Percentiles rank a stretch among this genome's conserved stretches.
phyloP scores from a whole-genome alignment of 2,329 filamentous ascomycete genomes.

The Aspergillus glaucus region DNA sequence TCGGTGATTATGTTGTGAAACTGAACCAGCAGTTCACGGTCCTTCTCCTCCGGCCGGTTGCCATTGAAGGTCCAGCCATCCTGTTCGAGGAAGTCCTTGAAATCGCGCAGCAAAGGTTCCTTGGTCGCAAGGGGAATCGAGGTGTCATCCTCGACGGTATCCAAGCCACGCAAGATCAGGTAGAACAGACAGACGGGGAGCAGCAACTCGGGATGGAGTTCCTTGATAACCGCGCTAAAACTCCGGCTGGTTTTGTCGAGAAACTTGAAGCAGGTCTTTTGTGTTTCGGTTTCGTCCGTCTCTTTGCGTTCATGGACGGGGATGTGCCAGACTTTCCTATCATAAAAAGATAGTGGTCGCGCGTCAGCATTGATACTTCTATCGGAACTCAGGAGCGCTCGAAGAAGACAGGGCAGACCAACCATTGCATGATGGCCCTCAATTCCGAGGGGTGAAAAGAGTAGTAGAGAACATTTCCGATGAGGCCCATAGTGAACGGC shows the following conservation, averaged over 20 bases:
- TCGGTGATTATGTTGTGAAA: constrained; percentile 83
- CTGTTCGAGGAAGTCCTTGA: constrained; percentile 68
- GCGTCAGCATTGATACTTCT: constrained; percentile 9
- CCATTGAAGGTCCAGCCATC: constrained; percentile 88
- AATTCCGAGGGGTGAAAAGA: constrained; percentile 70
- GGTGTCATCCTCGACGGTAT: constrained; percentile 99
- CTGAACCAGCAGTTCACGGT: constrained; percentile 82
- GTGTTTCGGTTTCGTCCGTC: constrained; percentile 64
- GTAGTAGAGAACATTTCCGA: constrained; percentile 60
- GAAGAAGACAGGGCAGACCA: constrained; percentile 24
- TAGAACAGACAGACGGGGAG: constrained; percentile 90
- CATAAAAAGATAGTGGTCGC: constrained; percentile 1
- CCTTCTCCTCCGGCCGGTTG: constrained; percentile 88
- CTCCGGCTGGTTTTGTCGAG: constrained; percentile 86
- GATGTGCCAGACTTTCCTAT: constrained; percentile 94
- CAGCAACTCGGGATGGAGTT: constrained; percentile 89
- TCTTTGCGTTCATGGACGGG: constrained; percentile 79
- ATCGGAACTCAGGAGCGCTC: constrained; percentile 3
- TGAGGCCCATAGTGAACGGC: constrained; percentile 31
- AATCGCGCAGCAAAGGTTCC: constrained; percentile 76
- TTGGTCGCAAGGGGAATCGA: constrained; percentile 76
- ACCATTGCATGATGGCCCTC: constrained; percentile 86
- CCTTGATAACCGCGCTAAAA: constrained; percentile 88
- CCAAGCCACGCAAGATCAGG: constrained; percentile 80
- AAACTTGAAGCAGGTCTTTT: constrained; percentile 78